Evolutionary conservation across 306 rosid species (phyloP).

Genomic region (Macrotyloma uniflorum): DNA sequence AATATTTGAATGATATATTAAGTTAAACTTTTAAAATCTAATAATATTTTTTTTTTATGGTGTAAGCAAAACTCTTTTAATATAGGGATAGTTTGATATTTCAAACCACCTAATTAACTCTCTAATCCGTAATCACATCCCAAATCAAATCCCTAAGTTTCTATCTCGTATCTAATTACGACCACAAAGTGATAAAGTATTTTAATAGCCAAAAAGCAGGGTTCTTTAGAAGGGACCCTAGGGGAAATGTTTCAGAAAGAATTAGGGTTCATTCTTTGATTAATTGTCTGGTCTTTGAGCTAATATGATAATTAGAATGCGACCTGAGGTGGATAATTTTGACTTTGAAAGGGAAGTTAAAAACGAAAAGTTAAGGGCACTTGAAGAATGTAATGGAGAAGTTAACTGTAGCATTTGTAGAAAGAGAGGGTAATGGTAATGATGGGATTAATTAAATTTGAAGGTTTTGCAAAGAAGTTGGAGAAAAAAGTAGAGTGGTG

Average conservation of each 20-base stretch:
- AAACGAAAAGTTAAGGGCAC: constrained; percentile 19
- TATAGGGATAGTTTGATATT: too few relatives aligned
- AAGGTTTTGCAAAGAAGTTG: not conserved
- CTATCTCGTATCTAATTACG: not conserved
- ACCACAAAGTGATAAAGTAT: not conserved
- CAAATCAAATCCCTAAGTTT: constrained; percentile 1
- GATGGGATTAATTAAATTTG: constrained; percentile 17
- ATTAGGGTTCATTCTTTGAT: not conserved
- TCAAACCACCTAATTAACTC: not conserved
- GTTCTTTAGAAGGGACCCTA: constrained; percentile 1
- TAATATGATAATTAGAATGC: constrained; percentile 46
- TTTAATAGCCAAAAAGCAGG: too few relatives aligned
- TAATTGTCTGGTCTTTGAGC: constrained; percentile 14
- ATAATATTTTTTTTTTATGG: too few relatives aligned
- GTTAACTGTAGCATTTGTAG: constrained; percentile 34
- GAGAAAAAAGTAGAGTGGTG: constrained; percentile 26
- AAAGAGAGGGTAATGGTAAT: constrained; percentile 14
- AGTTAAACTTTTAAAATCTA: too few relatives aligned
- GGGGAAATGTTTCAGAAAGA: not conserved
- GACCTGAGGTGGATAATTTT: constrained; percentile 53
- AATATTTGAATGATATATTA: too few relatives aligned
- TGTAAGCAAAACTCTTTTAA: too few relatives aligned
- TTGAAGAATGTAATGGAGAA: constrained; percentile 37
- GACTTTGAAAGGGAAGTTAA: constrained; percentile 44
- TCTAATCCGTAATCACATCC: not conserved